Evolutionary conservation across 495 filamentous ascomycete species (phyloP).

Genomic region (Cairneyella variabilis): DNA sequence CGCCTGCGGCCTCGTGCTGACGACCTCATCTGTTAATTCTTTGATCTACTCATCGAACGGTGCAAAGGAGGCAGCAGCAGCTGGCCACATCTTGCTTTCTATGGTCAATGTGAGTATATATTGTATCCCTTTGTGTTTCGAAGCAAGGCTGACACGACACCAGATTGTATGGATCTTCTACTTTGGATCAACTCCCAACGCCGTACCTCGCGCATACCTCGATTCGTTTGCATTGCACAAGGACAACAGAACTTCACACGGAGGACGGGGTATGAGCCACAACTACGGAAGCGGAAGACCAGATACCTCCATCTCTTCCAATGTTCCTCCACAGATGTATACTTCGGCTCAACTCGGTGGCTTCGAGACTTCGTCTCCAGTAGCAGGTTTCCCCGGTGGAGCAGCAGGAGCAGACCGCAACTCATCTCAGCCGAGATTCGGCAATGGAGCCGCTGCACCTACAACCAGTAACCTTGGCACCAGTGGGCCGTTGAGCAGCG

Average conservation of each 20-base stretch:
- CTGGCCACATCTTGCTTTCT: conserved; percentile 91
- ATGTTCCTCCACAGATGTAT: conserved; percentile 88
- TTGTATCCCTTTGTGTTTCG: background rate
- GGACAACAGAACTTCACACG: conserved; percentile 58
- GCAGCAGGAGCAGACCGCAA: conserved; percentile 36
- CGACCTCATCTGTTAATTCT: conserved; percentile 77
- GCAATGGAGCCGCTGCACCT: conserved; percentile 25
- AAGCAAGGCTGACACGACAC: background rate
- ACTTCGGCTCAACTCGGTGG: conserved; percentile 91
- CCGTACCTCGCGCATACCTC: conserved; percentile 83
- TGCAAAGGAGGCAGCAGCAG: conserved; percentile 79
- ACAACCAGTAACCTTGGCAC: conserved; percentile 24
- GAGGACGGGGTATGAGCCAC: conserved; percentile 65
- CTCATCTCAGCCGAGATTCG: conserved; percentile 57
- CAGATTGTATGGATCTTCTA: conserved; percentile 99
- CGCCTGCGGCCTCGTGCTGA: conserved; percentile 74
- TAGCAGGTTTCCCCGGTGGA: conserved; percentile 50
- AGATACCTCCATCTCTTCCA: conserved; percentile 72
- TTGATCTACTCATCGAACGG: conserved; percentile 67
- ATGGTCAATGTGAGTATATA: conserved; percentile 87
- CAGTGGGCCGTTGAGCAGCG: conserved; percentile 19
- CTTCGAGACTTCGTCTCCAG: conserved; percentile 92
- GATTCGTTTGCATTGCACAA: conserved; percentile 96
- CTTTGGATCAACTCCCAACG: conserved; percentile 88
- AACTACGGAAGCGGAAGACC: conserved; percentile 59